Base-by-base conservation (phyloP, 2,329 filamentous ascomycete genomes). In the Cephalotrichum gorgonifer region DNA sequence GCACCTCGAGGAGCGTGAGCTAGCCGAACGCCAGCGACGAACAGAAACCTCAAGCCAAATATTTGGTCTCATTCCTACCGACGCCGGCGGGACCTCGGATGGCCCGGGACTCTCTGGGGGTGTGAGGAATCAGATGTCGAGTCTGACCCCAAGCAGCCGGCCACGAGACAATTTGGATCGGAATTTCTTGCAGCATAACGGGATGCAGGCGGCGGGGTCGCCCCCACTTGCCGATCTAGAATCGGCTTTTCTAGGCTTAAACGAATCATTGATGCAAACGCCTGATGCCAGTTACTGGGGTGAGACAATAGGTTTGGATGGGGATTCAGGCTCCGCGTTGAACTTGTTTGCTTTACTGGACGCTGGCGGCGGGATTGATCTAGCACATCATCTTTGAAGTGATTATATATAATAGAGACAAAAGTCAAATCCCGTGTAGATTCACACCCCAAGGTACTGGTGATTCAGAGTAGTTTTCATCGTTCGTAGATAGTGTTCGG, bases 311-410 rank as follows among this genome's bases (percentile, higher is more conserved):
- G 59, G 2, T 61, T 62, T 4, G 11, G 71, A 70, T 5, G 62
- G 59, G 4, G 72, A 75, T 47, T 64, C 69, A 54, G 68, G 50
- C 57, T 74, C 57, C 57, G 71, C 51, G 53, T 49, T 77, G 22
- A 77, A 77, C 47, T 49, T 77, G 14, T 78, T 78, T 54, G 69
- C 74, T 1, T 51, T 77, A 43, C 57, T 77, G 31, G 74, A 77
- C 33, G 67, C 67, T 0, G 71, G 73, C 1, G 74, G 74, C 0
- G 73, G 74, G 7, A 77, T 78, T 48, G 74, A 77, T 55, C 59
- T 77, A 38, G 72, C 66, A 7, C 65, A 69, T 52, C 63, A 67
- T 51, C 53, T 67, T 20, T 67, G 30, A 47, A n/a, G n/a, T n/a
- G n/a, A n/a, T n/a, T n/a, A n/a, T n/a, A n/a, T n/a, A n/a, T n/a